A percentile compares a stretch with the other conserved stretches of the same genome.
These are phyloP conservation scores for Cucumis sativus DNA, from an alignment of 306 rosid genomes.

Conservation along the genomic window Cucumber_9930_V3 NC_026659.2:1995001-1995500, in stretches of 20 bases:
- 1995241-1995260: conserved; percentile 40
- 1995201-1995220: background rate
- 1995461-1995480: conserved; percentile 74
- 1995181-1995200: background rate
- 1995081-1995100: conserved; percentile 99
- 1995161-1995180: conserved; percentile 44
- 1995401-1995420: conserved; percentile 1
- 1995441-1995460: conserved; percentile 57
- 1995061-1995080: conserved; percentile 53
- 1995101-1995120: conserved; percentile 89
- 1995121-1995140: conserved; percentile 72
- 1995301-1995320: conserved; percentile 65
- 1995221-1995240: background rate
- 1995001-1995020: conserved; percentile 14
- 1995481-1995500: conserved; percentile 79
- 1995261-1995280: conserved; percentile 81
- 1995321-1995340: conserved; percentile 8
- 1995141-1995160: conserved; percentile 85
- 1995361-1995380: background rate
- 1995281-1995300: conserved; percentile 73
- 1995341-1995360: background rate
- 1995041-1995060: conserved; percentile 9
- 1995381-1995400: background rate
- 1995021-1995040: background rate
- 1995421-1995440: conserved; percentile 83